Base-by-base conservation (phyloP, 805 yeast genomes). In the Torulaspora indica region DNA sequence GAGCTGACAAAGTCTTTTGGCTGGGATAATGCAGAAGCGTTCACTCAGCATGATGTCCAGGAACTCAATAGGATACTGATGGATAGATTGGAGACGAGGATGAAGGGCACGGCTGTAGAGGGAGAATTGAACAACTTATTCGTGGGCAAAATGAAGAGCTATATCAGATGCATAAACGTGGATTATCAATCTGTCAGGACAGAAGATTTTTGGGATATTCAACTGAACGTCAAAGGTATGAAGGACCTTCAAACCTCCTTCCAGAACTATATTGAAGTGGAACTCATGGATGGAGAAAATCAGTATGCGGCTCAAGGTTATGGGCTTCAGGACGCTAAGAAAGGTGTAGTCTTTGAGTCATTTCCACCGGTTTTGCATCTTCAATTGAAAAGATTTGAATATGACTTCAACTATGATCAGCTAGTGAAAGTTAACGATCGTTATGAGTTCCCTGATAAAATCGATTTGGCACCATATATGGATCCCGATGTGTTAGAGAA, bases 131-230 rank as follows among this genome's bases (percentile, higher is more conserved):
- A 79, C 57, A 83, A 86, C 46, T 76, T 90, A 2, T 93, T 93
- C 69, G 98, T 93, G 12, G 99, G 98, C 8, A 89, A 85, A 64
- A 93, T 91, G 98, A 91, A 86, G 65, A 85, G 95, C 53, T 93
- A 79, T 60, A 86, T 93, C 57, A 85, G 88, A 63, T 93, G 99
- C 68, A 77, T 91, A 35, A 79, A 91, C 62, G 97, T 93, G 10
- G 88, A 90, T 41, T 93, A 87, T 63, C 98, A 93, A 68, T 84
- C 95, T 31, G 79, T 95, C 2, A 76, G 97, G 49, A 78, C 75
- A 3, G 99, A 93, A 64, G 98, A 93, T 60, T 93, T 85, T 60
- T 93, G 99, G 99, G 98, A 93, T 70, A 85, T 93, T 49, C 98
- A 93, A 66, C 71, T 93, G 48, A 93, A 93, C 58, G 99, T 93